Base-by-base conservation (phyloP, 768 basidiomycete species). In the Leccinum pellstonianum region DNA sequence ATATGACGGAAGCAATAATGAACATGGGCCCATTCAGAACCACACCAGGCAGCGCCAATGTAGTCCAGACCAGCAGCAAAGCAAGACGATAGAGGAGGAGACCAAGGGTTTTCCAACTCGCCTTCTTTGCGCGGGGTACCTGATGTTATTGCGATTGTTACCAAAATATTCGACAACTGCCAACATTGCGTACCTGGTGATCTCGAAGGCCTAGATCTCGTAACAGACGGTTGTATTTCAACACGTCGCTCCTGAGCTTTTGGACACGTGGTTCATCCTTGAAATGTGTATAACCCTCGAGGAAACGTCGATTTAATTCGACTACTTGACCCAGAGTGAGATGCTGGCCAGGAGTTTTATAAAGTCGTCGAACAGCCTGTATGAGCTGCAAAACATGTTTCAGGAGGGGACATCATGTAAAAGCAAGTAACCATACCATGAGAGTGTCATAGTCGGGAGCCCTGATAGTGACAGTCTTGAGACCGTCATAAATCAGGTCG, bases 361-460 rank as follows among this genome's bases (percentile, higher is more conserved):
- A 98, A 54, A 98, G 77, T 54, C 96, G 83, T 54, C 96, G 86
- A 15, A 90, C 93, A 23, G 95, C 96, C 83, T 98, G 96, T 57
- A 98, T 93, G 58, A 98, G 83, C 95, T 97, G 55, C 10, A 54
- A 58, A 17, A 55, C 54, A 6, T 52, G 37, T 58, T 54, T 56
- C 47, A 58, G 59, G 37, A 49, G 14, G 41, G n/a, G 51, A 52
- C 38, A n/a, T 10, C 35, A 62, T 7, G 23, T 12, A 48, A 27
- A 50, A 56, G 41, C 7, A 17, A 57, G 52, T 19, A 38, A n/a
- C 71, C 84, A 57, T 65, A 92, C 97, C 94, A 98, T 97, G 53
- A 99, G 81, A 2, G 96, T 98, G 65, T 99, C 97, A 72, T 93
- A 98, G 72, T 99, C 97, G 3, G 96, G 95, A 17, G 95, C 93